Evolutionary conservation across 805 yeast genomes (phyloP).

Genomic region (Huiozyma sinensis): DNA sequence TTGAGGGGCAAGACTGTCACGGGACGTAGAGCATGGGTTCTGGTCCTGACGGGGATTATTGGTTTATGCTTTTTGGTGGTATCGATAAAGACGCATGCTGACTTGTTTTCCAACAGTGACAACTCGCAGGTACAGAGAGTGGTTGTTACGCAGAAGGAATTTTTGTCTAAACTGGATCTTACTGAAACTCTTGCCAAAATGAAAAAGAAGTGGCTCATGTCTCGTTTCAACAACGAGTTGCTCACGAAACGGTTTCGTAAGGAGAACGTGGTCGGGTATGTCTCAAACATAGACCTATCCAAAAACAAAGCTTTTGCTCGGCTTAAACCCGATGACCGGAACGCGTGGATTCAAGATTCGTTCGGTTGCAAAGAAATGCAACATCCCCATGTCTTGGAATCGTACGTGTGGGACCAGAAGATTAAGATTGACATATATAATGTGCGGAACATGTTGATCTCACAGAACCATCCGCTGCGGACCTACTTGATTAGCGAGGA

Average conservation of each 20-base stretch:
- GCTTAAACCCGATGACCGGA: neutral
- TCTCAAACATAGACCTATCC: conserved; percentile 2
- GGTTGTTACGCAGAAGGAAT: too few relatives aligned
- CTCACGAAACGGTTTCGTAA: neutral
- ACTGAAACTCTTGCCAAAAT: too few relatives aligned
- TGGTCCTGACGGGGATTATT: too few relatives aligned
- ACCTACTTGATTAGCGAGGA: neutral
- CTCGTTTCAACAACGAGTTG: too few relatives aligned
- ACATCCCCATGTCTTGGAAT: conserved; percentile 3
- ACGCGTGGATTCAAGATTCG: neutral
- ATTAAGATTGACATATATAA: neutral
- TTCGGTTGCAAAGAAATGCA: conserved; percentile 7
- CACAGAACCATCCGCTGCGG: neutral
- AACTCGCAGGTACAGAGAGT: too few relatives aligned
- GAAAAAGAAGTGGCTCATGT: too few relatives aligned
- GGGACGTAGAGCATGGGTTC: too few relatives aligned
- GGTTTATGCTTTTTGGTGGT: too few relatives aligned
- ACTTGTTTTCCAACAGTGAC: too few relatives aligned
- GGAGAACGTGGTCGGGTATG: conserved; percentile 1
- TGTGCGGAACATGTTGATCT: neutral
- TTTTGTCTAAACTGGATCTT: too few relatives aligned
- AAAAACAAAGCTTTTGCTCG: neutral
- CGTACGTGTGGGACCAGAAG: neutral
- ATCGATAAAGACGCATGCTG: too few relatives aligned
- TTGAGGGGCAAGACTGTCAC: too few relatives aligned